A percentile compares a stretch with the other conserved stretches of the same genome.
These are phyloP conservation scores for Forsythia viridissima DNA, from an alignment of 257 asterid species.

Conservation along the genomic window DNA sequence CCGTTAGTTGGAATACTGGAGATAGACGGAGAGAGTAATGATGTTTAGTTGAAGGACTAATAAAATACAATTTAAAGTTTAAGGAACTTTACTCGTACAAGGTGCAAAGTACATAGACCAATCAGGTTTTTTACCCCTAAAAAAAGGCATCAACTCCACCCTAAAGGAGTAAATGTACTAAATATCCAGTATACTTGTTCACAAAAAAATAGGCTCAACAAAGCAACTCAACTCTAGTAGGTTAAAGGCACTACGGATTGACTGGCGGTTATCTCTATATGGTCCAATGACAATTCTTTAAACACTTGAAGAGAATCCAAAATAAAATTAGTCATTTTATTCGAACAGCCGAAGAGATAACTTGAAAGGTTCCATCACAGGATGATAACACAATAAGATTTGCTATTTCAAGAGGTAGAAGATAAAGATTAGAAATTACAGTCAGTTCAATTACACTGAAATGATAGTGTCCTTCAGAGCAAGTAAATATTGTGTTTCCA, in stretches of 20 bases:
- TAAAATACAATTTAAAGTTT: no score
- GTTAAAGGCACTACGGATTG: background rate
- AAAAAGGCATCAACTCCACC: no score
- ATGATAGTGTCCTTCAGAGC: background rate
- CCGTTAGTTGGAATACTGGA: no score
- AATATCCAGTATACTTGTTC: background rate
- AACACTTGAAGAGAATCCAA: background rate
- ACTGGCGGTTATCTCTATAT: background rate
- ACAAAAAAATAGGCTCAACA: background rate
- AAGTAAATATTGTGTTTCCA: conserved; percentile 4
- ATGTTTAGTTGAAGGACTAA: no score
- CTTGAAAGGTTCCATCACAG: background rate
- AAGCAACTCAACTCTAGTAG: background rate
- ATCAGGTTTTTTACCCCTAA: no score
- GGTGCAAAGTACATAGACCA: no score
- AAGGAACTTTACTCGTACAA: no score
- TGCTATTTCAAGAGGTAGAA: conserved; percentile 10
- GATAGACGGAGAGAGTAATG: no score
- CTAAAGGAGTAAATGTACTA: background rate
- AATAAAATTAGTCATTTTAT: background rate
- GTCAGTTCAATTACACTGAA: conserved; percentile 2
- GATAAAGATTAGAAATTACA: conserved; percentile 18
- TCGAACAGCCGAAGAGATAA: background rate
- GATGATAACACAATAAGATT: background rate
- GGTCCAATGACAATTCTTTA: background rate